Evolutionary conservation across 305 asterid genomes (phyloP), one percentile per base, ranked within the genome.

Genomic region (Lippia alba): DNA sequence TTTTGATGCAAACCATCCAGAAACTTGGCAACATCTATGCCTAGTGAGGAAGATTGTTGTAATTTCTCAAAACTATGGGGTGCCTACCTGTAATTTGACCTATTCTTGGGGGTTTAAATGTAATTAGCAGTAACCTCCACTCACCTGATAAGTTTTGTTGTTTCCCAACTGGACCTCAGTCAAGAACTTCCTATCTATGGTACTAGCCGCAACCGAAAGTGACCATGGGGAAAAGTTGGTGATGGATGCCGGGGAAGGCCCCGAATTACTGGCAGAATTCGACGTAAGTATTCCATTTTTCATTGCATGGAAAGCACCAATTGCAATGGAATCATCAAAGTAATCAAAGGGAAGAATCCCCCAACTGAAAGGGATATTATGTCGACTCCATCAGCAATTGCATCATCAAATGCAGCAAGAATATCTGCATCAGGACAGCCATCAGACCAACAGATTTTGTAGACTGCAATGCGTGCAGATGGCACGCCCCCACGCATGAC

Each of bases 331-430:
- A 76, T 91, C 97, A 0, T 78, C 82, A 10, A 88, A 91, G 72
- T 86, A 89, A 48, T 85, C 78, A 0, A 36, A 0, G 95, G 76
- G n/a, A 54, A 70, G 50, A 44, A 59, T 1, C 89, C 89, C 32
- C 96, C 97, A 0, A 87, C 76, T 0, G 97, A 91, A 12, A 91
- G 19, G 0, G 92, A 88, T 9, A 91, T 83, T 3, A 91, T 80
- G 74, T 91, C 94, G 3, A 88, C 97, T 4, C 96, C 92, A 70
- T 91, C 97, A 3, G 87, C 89, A 39, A 91, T 88, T 14, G 96
- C 96, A 66, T 88, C 96, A 12, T 91, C 96, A 15, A 88, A 88
- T 24, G 94, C 97, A 15, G 92, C 94, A n/a, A 91, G 87, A 48
- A 87, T 84, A 60, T 88, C 92, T 0, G 94, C 86, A 34, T 85